Evolutionary conservation across 2,329 filamentous ascomycete species (phyloP), one percentile per base, ranked within the genome.

Genomic region (Cercospora zeina): DNA sequence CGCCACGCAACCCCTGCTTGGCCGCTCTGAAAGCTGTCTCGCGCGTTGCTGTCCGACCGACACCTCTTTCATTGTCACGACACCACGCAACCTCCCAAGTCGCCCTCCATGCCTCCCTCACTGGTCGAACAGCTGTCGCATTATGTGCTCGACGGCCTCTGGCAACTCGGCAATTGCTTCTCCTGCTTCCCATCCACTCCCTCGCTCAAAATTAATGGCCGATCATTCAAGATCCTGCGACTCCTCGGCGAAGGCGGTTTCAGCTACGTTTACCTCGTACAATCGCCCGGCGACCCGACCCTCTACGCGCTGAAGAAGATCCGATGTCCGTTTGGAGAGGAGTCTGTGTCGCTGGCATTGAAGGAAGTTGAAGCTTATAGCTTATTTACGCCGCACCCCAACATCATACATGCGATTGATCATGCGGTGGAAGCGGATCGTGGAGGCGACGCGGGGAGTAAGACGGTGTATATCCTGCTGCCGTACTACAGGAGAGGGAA

Each of bases 251-350:
- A 99, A 89, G 95, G 95, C 75, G 95, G 95, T 73, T 99, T 99
- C 82, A 96, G 92, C 68, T 99, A 97, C 78, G 95, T 99, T 70
- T 99, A 99, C 79, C 90, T 99, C 63, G 95, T 99, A 63, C 90
- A 97, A 82, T 93, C 97, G 77, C 93, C 89, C 53, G 82, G 86
- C 59, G 89, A 87, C 57, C 89, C 90, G 63, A 87, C 93, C 71
- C 85, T 96, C 51, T 93, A 96, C 77, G 95, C 95, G 16, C 87
- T 97, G 65, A 99, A 99, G 79, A 99, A 99, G 84, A 99, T 99
- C 77, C 89, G 93, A 74, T 99, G 95, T 82, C 93, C 95, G 4
- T 97, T 99, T 73, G 95, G 95, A 68, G 89, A 95, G 77, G 95
- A 99, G 81, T 96, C 91, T 27, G 93, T 99, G 62, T 87, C 91